Evolutionary conservation across 2,329 filamentous ascomycete genomes (phyloP), one percentile per base, ranked within the genome.

Genomic region (Fusarium compactum): DNA sequence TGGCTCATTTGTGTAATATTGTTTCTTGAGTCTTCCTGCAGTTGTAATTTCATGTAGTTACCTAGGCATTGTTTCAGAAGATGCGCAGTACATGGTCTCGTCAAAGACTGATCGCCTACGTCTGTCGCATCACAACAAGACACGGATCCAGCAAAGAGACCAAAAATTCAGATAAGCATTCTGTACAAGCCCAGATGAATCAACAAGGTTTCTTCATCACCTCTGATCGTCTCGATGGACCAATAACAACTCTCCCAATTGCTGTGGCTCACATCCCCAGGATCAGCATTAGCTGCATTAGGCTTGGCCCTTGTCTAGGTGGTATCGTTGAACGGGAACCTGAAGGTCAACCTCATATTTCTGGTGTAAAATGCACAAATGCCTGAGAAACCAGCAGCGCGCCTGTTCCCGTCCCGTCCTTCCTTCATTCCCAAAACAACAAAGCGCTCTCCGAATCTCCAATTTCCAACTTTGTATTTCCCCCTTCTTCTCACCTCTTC

Each of bases 351-450:
- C 74, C 71, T 76, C 71, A 76, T 76, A 76, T 76, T 74, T 75
- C 74, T 72, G 72, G 73, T 76, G 69, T 65, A 74, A 74, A 76
- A 18, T 74, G 74, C 74, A 76, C 58, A 76, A 73, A 68, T 76
- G 74, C 74, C 74, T 76, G 65, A 73, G 51, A 60, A 67, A 55
- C 46, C 59, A 62, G 30, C 50, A 62, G 30, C 50, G 32, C 38
- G 29, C n/a, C 24, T 41, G 44, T 58, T 53, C 34, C 58, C 32
- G 30, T 53, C 43, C 59, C n/a, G 16, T 44, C 46, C 34, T 44
- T 27, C 40, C 46, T 58, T 38, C 29, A 46, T n/a, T 45, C 52
- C 60, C 57, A 54, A 73, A 71, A 71, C 58, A 60, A 62, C 60
- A 71, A 58, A 47, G 57, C 55, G 44, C 53, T 50, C 57, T 67